phyloP scores from a whole-genome alignment of 371 early-diverging fungal genomes.

The Rhizopus delemar region DNA sequence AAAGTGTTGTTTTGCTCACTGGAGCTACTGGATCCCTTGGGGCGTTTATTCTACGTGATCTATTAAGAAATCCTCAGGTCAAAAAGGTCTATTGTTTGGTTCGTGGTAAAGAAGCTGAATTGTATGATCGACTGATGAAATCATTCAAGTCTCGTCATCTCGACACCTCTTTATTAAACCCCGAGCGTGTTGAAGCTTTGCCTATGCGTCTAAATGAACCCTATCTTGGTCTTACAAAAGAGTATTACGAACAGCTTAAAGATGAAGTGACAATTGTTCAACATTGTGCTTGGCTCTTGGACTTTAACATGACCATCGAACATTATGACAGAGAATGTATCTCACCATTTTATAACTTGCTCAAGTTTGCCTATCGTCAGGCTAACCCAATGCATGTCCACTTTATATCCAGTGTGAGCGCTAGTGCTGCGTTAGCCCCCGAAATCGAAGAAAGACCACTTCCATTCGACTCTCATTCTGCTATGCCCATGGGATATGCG shows the following conservation, averaged over 20 bases:
- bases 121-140: conserved; percentile 21
- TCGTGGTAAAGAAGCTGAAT: conserved; percentile 19
- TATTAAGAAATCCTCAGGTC: conserved; percentile 23
- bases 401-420: conserved; percentile 34
- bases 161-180: conserved; percentile 18
- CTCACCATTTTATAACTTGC: conserved; percentile 28
- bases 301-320: conserved; percentile 33
- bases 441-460: conserved; percentile 26
- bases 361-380: conserved; percentile 33
- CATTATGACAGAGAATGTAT: conserved; percentile 39
- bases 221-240: conserved; percentile 25
- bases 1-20: conserved; percentile 33
- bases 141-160: conserved; percentile 27
- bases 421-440: conserved; percentile 4
- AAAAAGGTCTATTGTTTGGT: conserved; percentile 33
- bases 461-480: conserved; percentile 21
- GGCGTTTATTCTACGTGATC: conserved; percentile 29
- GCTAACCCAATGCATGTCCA: conserved; percentile 32
- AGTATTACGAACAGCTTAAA: conserved; percentile 23
- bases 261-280: conserved; percentile 32
- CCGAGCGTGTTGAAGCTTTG: conserved; percentile 12
- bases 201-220: conserved; percentile 17
- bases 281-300: conserved; percentile 36
- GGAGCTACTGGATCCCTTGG: conserved; percentile 51
- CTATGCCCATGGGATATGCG: conserved; percentile 42